Conservation (phyloP, 495 filamentous ascomycete species). For the Daldinia vernicosa region DNA sequence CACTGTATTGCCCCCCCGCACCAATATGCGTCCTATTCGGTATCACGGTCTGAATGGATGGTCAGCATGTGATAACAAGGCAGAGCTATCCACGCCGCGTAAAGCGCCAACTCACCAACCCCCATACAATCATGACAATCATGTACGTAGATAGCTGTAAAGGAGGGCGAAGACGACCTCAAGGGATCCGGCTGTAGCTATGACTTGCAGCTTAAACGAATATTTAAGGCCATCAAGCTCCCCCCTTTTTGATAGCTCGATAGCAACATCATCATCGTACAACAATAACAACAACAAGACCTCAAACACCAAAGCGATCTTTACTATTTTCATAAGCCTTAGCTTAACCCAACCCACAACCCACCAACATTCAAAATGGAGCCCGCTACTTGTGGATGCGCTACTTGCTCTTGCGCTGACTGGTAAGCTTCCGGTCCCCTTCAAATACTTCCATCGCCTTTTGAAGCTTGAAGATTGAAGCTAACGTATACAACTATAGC, state of each 20-base stretch:
- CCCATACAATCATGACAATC: conserved; percentile 28
- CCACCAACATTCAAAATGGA: conserved; percentile 38
- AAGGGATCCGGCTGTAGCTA: conserved; percentile 12
- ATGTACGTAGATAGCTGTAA: conserved; percentile 13
- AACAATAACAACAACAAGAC: neutral
- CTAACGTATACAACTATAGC: conserved; percentile 30
- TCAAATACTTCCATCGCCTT: neutral
- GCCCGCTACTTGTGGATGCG: conserved; percentile 42
- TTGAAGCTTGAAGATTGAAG: neutral
- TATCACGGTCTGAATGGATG: conserved; percentile 32
- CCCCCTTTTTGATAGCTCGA: conserved; percentile 35
- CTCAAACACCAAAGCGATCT: conserved; percentile 6
- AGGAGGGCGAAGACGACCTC: conserved; percentile 26
- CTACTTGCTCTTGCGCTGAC: conserved; percentile 43
- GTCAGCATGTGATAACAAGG: conserved; percentile 38
- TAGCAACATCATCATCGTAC: conserved; percentile 20
- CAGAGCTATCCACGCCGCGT: conserved; percentile 25
- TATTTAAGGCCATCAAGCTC: conserved; percentile 46
- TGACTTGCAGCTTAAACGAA: conserved; percentile 26
- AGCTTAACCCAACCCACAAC: conserved; percentile 12
- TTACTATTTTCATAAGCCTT: conserved; percentile 30
- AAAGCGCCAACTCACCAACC: conserved; percentile 33
- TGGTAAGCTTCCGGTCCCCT: conserved; percentile 28
- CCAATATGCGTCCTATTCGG: conserved; percentile 29
- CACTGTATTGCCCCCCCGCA: conserved; percentile 32